phyloP scores from a whole-genome alignment of 129 eudicot species.

The Chrysanthemum lavandulifolium region DNA sequence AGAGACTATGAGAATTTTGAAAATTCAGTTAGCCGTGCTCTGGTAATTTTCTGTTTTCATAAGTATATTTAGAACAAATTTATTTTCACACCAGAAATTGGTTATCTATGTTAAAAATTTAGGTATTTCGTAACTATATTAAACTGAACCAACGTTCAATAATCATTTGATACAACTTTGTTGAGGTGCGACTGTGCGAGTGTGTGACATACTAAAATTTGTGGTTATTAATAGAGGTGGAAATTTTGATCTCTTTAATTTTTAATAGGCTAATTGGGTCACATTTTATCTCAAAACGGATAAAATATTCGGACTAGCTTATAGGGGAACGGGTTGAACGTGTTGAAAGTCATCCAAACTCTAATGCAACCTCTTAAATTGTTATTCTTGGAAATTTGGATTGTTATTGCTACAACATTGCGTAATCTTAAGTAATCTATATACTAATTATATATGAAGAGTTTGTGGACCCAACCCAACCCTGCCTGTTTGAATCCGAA shows the following conservation, averaged over 20 bases:
- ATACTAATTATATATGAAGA: not conserved
- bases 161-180: not conserved
- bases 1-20: constrained; percentile 97
- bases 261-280: not conserved
- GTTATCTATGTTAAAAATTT: not conserved
- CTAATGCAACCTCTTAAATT: not conserved
- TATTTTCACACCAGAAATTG: not conserved
- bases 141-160: not conserved
- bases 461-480: not conserved
- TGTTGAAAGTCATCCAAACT: not conserved
- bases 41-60: constrained; percentile 52
- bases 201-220: not conserved
- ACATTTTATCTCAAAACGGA: no score
- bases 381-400: not conserved
- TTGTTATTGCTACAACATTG: not conserved
- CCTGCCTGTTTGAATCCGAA: not conserved
- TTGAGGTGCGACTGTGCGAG: not conserved
- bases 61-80: constrained; percentile 5
- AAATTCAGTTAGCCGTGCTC: constrained; percentile 97
- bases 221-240: no score
- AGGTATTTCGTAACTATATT: not conserved
- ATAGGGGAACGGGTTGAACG: not conserved
- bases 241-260: not conserved
- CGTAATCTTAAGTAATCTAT: not conserved
- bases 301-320: not conserved